Conservation (phyloP, 805 yeast species). For the Myxozyma monticola region DNA sequence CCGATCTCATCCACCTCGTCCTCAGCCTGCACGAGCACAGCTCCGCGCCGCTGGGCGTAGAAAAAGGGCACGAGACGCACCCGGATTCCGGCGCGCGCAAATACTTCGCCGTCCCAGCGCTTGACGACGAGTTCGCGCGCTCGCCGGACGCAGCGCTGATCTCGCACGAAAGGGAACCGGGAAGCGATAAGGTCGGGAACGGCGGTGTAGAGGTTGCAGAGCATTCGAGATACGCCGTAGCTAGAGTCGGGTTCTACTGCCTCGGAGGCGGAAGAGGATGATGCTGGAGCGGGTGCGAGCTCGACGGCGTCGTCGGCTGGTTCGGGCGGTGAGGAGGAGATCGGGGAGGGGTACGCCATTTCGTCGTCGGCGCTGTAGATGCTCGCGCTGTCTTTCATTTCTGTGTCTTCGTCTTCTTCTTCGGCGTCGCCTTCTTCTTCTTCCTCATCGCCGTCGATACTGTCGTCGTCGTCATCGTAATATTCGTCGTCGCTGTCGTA, state of each 20-base stretch:
- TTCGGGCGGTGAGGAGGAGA: not conserved
- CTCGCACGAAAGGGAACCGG: not conserved
- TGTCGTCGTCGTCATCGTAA: not conserved
- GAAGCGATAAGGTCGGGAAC: not conserved
- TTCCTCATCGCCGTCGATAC: not conserved
- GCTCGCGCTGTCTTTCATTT: not conserved
- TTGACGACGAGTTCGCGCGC: not conserved
- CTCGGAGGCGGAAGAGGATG: not conserved
- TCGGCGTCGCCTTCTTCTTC: not conserved
- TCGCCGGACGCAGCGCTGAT: not conserved
- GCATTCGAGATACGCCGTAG: not conserved
- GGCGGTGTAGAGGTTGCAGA: not conserved
- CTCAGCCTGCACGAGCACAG: not conserved
- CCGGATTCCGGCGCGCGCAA: not conserved
- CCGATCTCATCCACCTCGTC: constrained; percentile 10
- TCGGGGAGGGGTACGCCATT: not conserved
- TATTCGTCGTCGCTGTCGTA: not conserved
- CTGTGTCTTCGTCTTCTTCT: not conserved
- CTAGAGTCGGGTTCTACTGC: too few species aligned
- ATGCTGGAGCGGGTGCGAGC: not conserved
- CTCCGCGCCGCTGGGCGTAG: not conserved
- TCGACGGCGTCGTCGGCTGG: not conserved
- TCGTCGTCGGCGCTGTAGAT: not conserved
- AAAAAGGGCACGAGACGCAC: constrained; percentile 4
- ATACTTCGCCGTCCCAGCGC: constrained; percentile 4